Evolutionary conservation across 176 grass and related monocot genomes (phyloP).

Genomic region (Aegilops umbellulata): DNA sequence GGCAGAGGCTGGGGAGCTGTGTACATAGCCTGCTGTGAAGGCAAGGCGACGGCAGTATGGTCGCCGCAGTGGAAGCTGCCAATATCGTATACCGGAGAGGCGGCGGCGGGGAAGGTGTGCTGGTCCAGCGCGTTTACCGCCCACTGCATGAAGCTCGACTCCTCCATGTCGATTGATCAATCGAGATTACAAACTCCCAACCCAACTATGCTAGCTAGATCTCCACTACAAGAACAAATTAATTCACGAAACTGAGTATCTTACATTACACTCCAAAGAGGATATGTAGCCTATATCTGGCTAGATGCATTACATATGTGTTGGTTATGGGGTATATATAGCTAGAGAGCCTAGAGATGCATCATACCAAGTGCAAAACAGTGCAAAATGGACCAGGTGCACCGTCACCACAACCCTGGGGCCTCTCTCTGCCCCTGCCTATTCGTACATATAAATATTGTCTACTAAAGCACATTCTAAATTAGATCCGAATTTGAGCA

Average conservation of each 20-base stretch:
- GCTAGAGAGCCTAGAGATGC: too few species aligned
- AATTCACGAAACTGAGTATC: not conserved
- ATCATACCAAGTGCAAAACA: too few species aligned
- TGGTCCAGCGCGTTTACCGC: slow-evolving; percentile 39
- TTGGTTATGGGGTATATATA: too few species aligned
- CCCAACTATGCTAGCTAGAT: not conserved
- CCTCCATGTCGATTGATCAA: slow-evolving; percentile 25
- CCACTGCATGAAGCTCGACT: slow-evolving; percentile 44
- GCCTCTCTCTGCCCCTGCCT: too few species aligned
- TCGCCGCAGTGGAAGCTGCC: not conserved
- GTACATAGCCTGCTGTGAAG: slow-evolving; percentile 31
- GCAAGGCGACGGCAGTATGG: not conserved
- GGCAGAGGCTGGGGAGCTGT: not conserved
- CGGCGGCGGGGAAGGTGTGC: not conserved
- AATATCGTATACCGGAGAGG: not conserved
- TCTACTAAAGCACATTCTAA: too few species aligned
- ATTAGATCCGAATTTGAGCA: too few species aligned
- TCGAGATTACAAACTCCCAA: not conserved
- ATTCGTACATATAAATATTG: too few species aligned
- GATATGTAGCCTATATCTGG: not conserved
- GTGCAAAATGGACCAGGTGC: too few species aligned
- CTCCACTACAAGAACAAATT: not conserved
- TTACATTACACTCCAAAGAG: not conserved
- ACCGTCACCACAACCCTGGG: too few species aligned
- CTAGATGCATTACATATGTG: too few species aligned